phyloP scores from a whole-genome alignment of 2,329 filamentous ascomycete species.

The Aspergillus pseudonomiae region DNA sequence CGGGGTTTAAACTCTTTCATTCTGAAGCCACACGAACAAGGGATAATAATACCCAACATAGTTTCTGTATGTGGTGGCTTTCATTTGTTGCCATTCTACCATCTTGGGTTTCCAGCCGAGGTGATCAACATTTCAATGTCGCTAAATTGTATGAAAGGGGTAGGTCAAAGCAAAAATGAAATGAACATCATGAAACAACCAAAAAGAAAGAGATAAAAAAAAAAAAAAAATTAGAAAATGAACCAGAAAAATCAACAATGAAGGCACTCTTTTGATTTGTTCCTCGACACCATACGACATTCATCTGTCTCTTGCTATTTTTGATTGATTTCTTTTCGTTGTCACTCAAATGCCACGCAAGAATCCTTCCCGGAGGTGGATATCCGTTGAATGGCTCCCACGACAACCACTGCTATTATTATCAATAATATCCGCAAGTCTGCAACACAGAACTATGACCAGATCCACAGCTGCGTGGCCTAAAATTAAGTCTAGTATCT shows the following conservation, averaged over 20 bases:
- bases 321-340: neutral
- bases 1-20: slow-evolving; percentile 9
- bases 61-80: neutral
- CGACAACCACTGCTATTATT: slow-evolving; percentile 14
- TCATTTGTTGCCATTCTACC: neutral
- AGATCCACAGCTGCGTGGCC: slow-evolving; percentile 31
- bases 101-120: neutral
- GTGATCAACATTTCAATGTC: neutral
- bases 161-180: too few relatives aligned
- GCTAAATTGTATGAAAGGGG: neutral
- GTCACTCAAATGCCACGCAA: neutral
- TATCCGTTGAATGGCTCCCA: neutral
- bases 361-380: slow-evolving; percentile 4
- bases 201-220: neutral
- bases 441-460: slow-evolving; percentile 7
- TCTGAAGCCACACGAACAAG: slow-evolving; percentile 10
- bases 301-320: too few relatives aligned
- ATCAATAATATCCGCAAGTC: slow-evolving; percentile 11
- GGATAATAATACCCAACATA: slow-evolving; percentile 2
- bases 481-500: slow-evolving; percentile 22
- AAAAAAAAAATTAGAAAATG: too few relatives aligned
- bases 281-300: neutral
- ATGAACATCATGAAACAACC: neutral
- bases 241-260: too few relatives aligned
- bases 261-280: too few relatives aligned